These are phyloP conservation scores for Guadua angustifolia DNA, from an alignment of 176 grass and related monocot species.

Conservation along the genomic window DNA sequence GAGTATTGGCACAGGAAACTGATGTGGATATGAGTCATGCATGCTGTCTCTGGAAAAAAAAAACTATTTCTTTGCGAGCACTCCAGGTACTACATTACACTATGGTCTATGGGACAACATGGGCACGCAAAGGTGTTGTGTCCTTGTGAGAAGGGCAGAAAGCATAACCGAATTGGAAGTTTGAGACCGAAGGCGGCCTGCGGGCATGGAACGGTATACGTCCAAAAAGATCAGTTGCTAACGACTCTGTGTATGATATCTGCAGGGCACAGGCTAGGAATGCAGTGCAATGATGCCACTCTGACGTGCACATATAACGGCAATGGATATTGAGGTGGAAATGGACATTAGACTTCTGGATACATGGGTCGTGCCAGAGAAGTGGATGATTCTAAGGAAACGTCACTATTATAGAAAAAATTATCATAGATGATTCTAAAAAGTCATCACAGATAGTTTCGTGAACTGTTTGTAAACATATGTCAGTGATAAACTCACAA, in stretches of 20 bases:
- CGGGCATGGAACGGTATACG: neutral
- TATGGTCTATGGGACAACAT: neutral
- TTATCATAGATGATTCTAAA: too few relatives aligned
- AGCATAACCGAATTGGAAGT: neutral
- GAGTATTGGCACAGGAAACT: neutral
- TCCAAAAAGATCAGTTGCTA: neutral
- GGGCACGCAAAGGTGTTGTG: conserved; percentile 36
- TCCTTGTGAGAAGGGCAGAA: neutral
- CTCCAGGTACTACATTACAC: neutral
- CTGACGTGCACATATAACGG: neutral
- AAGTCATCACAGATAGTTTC: too few relatives aligned
- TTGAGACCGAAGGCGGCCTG: conserved; percentile 1
- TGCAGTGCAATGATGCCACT: neutral
- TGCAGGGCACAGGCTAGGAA: neutral
- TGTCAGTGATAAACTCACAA: too few relatives aligned
- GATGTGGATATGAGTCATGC: too few relatives aligned
- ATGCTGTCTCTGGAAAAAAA: neutral
- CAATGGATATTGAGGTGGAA: neutral
- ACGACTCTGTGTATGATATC: neutral
- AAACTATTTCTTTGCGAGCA: conserved; percentile 15
- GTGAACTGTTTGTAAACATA: too few relatives aligned
- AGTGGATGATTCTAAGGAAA: neutral
- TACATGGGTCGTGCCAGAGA: neutral
- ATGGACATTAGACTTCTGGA: neutral
- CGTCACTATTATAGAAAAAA: too few relatives aligned